Conservation (phyloP, 225 moss, liverwort and hornwort genomes). For the Sphagnum tenellum region DNA sequence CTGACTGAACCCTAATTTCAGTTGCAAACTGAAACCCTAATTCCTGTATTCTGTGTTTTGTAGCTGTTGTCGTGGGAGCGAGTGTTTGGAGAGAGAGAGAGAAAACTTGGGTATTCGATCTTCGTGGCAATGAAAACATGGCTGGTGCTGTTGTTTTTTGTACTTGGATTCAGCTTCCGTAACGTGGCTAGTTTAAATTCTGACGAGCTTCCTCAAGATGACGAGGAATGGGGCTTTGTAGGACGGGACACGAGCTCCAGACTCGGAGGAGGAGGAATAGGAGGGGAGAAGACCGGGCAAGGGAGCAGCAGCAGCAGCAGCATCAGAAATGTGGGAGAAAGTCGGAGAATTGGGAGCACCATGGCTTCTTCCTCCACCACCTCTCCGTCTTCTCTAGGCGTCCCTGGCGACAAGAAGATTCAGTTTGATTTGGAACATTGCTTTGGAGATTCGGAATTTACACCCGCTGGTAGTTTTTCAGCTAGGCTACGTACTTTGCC, state of each 20-base stretch:
- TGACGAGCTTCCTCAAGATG: slow-evolving; percentile 93
- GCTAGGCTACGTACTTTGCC: slow-evolving; percentile 54
- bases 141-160: slow-evolving; percentile 1
- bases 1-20: too few species aligned
- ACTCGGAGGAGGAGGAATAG: too few species aligned
- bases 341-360: too few species aligned
- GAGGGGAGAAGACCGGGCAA: too few species aligned
- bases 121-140: slow-evolving; percentile 15
- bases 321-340: too few species aligned
- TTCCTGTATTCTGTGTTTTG: too few species aligned
- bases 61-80: too few species aligned
- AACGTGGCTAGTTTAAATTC: slow-evolving; percentile 50
- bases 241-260: slow-evolving; percentile 16
- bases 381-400: neutral
- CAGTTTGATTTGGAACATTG: slow-evolving; percentile 77
- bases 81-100: too few species aligned
- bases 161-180: slow-evolving; percentile 13
- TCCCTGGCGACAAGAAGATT: slow-evolving; percentile 36
- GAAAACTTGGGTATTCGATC: neutral
- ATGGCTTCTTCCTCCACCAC: too few species aligned
- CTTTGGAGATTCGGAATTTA: slow-evolving; percentile 52
- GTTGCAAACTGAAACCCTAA: too few species aligned
- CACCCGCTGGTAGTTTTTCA: slow-evolving; percentile 60
- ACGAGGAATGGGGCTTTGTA: slow-evolving; percentile 86
- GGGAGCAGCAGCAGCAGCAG: too few species aligned